These are phyloP conservation scores for Flaveria linearis DNA, from an alignment of 129 eudicot species.

Conservation along the genomic window DNA sequence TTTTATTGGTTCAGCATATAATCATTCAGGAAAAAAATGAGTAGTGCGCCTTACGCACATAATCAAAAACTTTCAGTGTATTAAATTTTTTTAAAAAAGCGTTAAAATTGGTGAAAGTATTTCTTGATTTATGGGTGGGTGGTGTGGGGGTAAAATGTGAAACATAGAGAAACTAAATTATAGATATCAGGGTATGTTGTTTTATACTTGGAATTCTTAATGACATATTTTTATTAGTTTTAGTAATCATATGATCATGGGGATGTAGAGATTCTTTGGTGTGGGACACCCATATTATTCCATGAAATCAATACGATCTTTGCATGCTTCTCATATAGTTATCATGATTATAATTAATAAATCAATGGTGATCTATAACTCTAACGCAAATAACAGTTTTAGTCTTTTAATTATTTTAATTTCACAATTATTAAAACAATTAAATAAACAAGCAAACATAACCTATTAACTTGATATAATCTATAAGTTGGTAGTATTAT, in stretches of 20 bases:
- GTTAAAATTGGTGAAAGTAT: too few relatives aligned
- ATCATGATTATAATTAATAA: slow-evolving; percentile 9
- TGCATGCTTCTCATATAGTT: slow-evolving; percentile 33
- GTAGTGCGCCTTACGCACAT: too few relatives aligned
- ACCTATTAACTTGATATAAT: neutral
- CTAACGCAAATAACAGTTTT: neutral
- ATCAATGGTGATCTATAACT: slow-evolving; percentile 17
- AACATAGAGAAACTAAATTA: neutral
- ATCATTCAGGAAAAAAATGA: too few relatives aligned
- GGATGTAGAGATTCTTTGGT: slow-evolving; percentile 25
- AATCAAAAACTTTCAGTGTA: too few relatives aligned
- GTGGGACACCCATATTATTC: slow-evolving; percentile 27
- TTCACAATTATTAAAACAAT: neutral
- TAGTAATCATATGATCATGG: slow-evolving; percentile 20
- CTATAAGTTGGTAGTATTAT: too few relatives aligned
- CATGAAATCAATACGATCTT: slow-evolving; percentile 33
- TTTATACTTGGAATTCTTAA: neutral
- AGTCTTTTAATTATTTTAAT: neutral
- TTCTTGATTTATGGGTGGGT: too few relatives aligned
- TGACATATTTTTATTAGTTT: neutral
- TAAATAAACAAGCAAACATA: neutral
- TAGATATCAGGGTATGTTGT: neutral
- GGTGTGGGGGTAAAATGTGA: too few relatives aligned
- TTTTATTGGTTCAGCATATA: too few relatives aligned
- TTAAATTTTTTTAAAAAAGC: too few relatives aligned